Percentiles rank a stretch among this genome's conserved stretches.
phyloP scores from a whole-genome alignment of 2,329 filamentous ascomycete genomes.

The Sporothrix pallida region DNA sequence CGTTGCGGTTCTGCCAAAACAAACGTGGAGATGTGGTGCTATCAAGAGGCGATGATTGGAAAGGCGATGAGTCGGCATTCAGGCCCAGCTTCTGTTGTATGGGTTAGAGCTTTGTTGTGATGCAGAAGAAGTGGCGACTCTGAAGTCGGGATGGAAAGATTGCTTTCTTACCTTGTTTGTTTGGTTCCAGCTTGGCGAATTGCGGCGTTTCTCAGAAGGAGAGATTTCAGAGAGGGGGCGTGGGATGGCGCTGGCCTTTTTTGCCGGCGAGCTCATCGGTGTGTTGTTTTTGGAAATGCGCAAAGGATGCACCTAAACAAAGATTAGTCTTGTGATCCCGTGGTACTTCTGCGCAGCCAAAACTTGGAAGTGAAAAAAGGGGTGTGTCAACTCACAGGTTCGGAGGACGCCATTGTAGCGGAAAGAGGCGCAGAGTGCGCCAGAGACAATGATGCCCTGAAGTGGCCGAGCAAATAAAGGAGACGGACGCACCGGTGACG shows the following conservation, averaged over 20 bases:
- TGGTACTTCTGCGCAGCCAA: constrained; percentile 2
- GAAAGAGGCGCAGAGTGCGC: neutral
- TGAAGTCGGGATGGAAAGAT: no score
- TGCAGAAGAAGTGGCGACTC: no score
- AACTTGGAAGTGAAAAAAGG: neutral
- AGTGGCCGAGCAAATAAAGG: constrained; percentile 9
- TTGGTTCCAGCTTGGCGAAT: constrained; percentile 91
- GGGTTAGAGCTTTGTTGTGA: no score
- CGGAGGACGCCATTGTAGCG: constrained; percentile 36
- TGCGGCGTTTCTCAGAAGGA: constrained; percentile 81
- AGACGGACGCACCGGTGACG: constrained; percentile 18
- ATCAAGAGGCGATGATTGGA: constrained; percentile 80
- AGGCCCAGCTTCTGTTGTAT: constrained; percentile 66
- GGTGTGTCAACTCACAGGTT: constrained; percentile 35
- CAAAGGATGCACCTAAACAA: constrained; percentile 71
- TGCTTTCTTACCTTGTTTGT: constrained; percentile 65
- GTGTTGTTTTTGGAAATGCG: constrained; percentile 74
- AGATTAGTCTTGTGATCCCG: constrained; percentile 9
- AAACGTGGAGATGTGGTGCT: constrained; percentile 75
- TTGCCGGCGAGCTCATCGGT: constrained; percentile 65
- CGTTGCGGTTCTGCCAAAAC: constrained; percentile 82
- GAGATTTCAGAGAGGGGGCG: constrained; percentile 89
- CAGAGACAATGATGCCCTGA: constrained; percentile 12
- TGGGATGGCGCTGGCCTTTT: constrained; percentile 65
- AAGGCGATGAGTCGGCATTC: constrained; percentile 78